phyloP scores from a whole-genome alignment of 192 early-diverging fungal species.

The Lunasporangiospora selenospora region DNA sequence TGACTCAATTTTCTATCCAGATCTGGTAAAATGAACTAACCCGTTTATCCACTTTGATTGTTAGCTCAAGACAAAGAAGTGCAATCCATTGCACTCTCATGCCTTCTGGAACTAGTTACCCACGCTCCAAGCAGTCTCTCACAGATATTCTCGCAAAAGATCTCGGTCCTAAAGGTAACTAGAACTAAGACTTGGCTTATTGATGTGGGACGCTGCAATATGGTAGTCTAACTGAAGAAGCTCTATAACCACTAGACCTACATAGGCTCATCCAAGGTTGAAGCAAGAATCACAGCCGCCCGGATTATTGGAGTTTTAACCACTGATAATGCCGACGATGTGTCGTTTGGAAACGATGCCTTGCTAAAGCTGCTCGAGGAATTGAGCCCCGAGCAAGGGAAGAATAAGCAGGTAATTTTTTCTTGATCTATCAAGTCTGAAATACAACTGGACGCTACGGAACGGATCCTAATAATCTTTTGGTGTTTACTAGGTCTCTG shows the following conservation, averaged over 20 bases:
- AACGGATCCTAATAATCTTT: not conserved
- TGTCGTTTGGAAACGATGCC: too few relatives aligned
- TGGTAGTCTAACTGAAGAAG: too few relatives aligned
- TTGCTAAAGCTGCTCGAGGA: too few relatives aligned
- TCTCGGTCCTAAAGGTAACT: constrained; percentile 54
- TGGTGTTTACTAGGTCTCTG: not conserved
- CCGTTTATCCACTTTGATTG: too few relatives aligned
- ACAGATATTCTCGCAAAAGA: constrained; percentile 53
- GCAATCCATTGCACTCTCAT: constrained; percentile 67
- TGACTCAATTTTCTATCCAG: constrained; percentile 14
- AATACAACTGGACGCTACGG: too few relatives aligned
- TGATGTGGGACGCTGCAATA: too few relatives aligned
- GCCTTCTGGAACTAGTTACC: constrained; percentile 74
- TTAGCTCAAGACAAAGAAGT: constrained; percentile 65
- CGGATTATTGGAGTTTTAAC: constrained; percentile 78
- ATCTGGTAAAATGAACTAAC: constrained; percentile 2
- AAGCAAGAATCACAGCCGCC: constrained; percentile 69
- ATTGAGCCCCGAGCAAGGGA: too few relatives aligned
- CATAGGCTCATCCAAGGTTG: constrained; percentile 60
- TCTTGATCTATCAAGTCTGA: not conserved
- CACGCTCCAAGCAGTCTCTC: constrained; percentile 66
- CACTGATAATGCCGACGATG: constrained; percentile 59
- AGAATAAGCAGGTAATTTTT: constrained; percentile 50
- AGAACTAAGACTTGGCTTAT: too few relatives aligned
- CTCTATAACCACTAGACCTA: too few relatives aligned